Evolutionary conservation across 139 green algal genomes (phyloP), one percentile per base, ranked within the genome.

Genomic region (Micractinium sp.): DNA sequence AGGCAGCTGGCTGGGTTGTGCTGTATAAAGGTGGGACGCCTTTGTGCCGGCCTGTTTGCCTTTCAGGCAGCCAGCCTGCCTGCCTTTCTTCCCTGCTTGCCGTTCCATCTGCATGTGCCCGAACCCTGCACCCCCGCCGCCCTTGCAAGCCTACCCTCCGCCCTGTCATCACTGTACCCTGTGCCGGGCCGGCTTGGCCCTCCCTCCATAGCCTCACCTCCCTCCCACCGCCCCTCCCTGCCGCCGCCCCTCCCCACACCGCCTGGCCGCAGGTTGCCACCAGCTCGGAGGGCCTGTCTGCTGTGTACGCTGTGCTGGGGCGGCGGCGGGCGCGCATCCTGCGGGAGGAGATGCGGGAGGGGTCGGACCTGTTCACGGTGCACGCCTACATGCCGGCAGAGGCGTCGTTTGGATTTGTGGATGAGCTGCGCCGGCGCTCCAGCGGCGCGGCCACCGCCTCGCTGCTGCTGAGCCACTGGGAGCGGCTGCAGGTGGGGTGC

Each of bases 381-480:
- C 93, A 94, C 73, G 92, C 94, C 56, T 97, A 97, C 90, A 86
- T 99, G 82, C 98, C 98, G 12, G 96, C 97, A 3, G 97, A 98
- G 87, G 95, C 95, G 0, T 97, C 95, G 19, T 99, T 99, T 80
- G 98, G 98, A 13, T 96, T 99, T 82, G 97, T 95, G n/a, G 96
- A 98, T 60, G 98, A 99, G 92, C 94, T 99, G 94, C 90, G 98
- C 36, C 86, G 93, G 61, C 92, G 93, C 35, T 97, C 93, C 36
- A 97, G 93, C 66, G 98, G 98, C 33, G 97, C 94, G 0, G 97
- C 98, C 13, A 94, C 93, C 19, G 95, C 97, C 12, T 96, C 94
- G 27, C 93, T 99, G 38, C 91, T 99, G 93, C 93, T 99, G 14
- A 97, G 92, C 73, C 98, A 99, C 93, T 99, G 98, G 98, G 97